These are phyloP conservation scores for Cladosporium cucumerinum DNA, from an alignment of 2,329 filamentous ascomycete genomes.

Conservation along the genomic window DNA sequence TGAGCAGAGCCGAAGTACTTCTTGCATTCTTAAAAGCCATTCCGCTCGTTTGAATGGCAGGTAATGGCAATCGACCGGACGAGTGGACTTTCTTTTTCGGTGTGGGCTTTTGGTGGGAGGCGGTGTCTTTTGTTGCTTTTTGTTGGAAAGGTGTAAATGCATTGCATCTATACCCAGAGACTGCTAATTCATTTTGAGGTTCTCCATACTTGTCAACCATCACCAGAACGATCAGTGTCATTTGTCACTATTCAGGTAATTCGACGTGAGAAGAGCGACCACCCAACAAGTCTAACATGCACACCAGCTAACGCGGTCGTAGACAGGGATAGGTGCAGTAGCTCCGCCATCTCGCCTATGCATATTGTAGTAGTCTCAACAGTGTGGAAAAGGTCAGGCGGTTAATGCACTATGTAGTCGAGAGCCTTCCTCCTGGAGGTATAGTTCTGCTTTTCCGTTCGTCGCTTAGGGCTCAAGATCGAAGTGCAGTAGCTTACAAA, in stretches of 20 bases:
- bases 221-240: neutral
- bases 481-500: neutral
- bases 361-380: neutral
- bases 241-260: neutral
- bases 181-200: neutral
- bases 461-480: neutral
- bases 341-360: neutral
- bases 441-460: neutral
- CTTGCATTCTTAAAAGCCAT: neutral
- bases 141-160: neutral
- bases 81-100: neutral
- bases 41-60: neutral
- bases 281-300: neutral
- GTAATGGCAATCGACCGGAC: constrained; percentile 1
- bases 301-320: neutral
- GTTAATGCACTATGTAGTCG: too few relatives aligned
- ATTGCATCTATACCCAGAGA: neutral
- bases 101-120: neutral
- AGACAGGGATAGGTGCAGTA: neutral
- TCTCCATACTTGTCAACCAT: neutral
- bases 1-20: neutral
- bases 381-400: neutral
- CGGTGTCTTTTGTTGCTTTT: neutral
- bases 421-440: too few relatives aligned
- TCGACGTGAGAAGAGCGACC: neutral